Percentiles rank a stretch among this genome's conserved stretches.
Conservation (phyloP, 2,329 filamentous ascomycete genomes). For the Cladosporium austrohemisphaericum region DNA sequence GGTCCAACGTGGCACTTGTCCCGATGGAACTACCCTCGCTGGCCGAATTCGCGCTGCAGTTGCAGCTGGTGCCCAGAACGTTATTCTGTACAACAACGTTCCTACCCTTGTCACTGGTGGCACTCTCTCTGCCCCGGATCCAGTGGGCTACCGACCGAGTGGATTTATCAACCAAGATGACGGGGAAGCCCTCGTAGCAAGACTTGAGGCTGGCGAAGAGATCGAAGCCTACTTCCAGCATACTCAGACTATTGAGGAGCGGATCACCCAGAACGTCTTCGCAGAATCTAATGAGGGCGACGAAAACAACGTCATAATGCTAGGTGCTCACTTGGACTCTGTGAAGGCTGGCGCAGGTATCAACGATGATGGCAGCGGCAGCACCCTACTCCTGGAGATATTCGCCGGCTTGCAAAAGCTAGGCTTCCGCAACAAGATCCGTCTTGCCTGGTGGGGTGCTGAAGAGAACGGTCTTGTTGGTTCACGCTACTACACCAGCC, state of each 20-base stretch:
- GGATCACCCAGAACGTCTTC: constrained; percentile 42
- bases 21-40: constrained; percentile 64
- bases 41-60: constrained; percentile 68
- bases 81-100: constrained; percentile 70
- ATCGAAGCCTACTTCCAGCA: constrained; percentile 39
- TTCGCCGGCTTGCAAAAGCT: constrained; percentile 37
- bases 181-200: constrained; percentile 53
- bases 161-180: constrained; percentile 61
- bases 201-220: constrained; percentile 43
- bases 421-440: constrained; percentile 50
- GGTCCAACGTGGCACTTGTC: constrained; percentile 63
- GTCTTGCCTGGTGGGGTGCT: constrained; percentile 38
- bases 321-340: constrained; percentile 39
- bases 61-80: constrained; percentile 64
- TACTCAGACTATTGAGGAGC: constrained; percentile 41
- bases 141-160: constrained; percentile 58
- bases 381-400: constrained; percentile 35
- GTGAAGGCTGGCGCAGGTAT: constrained; percentile 38
- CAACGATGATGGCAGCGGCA: constrained; percentile 40
- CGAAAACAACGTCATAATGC: constrained; percentile 33
- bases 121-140: constrained; percentile 40
- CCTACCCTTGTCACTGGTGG: constrained; percentile 42
- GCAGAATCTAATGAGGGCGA: constrained; percentile 36
- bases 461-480: constrained; percentile 38
- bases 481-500: constrained; percentile 36